These are phyloP conservation scores for Leishmania gerbilli DNA, from an alignment of 208 protist species.

Conservation along the genomic window DNA sequence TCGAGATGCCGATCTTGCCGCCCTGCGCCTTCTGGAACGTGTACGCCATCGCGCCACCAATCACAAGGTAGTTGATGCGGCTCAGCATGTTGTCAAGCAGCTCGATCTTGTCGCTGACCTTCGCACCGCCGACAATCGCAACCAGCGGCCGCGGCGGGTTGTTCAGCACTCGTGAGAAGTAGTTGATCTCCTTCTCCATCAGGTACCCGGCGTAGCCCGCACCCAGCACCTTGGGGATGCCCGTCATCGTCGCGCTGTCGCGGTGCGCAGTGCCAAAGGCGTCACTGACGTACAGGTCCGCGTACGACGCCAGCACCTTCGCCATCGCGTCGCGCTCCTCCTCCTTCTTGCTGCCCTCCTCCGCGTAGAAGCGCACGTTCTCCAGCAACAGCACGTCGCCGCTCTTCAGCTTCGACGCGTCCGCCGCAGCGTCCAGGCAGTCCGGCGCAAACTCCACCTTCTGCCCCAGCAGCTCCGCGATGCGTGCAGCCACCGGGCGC, in stretches of 20 bases:
- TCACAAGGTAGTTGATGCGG: slow-evolving; percentile 98
- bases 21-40: slow-evolving; percentile 96
- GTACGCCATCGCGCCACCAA: slow-evolving; percentile 99
- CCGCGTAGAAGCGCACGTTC: slow-evolving; percentile 99
- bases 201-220: slow-evolving; percentile 96
- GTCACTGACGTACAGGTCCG: slow-evolving; percentile 99
- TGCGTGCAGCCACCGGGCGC: slow-evolving; percentile 81
- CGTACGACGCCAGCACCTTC: slow-evolving; percentile 92
- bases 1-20: slow-evolving; percentile 93
- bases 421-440: slow-evolving; percentile 47
- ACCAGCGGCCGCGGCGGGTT: slow-evolving; percentile 91
- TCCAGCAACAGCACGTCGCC: slow-evolving; percentile 97
- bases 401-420: slow-evolving; percentile 38
- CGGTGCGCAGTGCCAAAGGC: slow-evolving; percentile 99
- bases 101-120: slow-evolving; percentile 99
- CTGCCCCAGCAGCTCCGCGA: slow-evolving; percentile 87
- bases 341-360: slow-evolving; percentile 96
- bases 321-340: slow-evolving; percentile 84
- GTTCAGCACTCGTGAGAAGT: slow-evolving; percentile 95
- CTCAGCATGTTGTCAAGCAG: slow-evolving; percentile 99
- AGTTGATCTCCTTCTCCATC: slow-evolving; percentile 99
- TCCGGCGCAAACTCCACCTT: slow-evolving; percentile 72
- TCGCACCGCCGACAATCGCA: slow-evolving; percentile 97
- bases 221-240: slow-evolving; percentile 83
- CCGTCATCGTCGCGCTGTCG: slow-evolving; percentile 94